phyloP scores from a whole-genome alignment of 192 early-diverging fungal species.

The Dissophora ornata region DNA sequence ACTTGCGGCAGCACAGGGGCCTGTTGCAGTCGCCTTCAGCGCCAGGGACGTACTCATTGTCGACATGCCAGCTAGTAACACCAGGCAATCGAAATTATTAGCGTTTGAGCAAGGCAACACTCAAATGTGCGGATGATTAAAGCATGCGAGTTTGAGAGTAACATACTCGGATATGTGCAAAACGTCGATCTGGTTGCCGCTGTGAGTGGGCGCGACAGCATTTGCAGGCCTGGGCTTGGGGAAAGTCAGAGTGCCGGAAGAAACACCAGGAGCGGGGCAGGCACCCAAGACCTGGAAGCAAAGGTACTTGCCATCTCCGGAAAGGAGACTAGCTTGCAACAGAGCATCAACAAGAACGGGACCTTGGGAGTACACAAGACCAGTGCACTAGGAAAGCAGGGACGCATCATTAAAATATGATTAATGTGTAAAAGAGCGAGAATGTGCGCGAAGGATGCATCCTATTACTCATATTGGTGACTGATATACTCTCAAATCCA shows the following conservation, averaged over 20 bases:
- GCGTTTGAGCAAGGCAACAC: background rate
- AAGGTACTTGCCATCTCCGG: conserved; percentile 58
- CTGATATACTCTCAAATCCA: too few species aligned
- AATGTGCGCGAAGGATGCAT: background rate
- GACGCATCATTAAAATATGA: background rate
- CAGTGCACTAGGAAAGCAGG: conserved; percentile 54
- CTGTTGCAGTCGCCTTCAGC: conserved; percentile 61
- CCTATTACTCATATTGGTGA: background rate
- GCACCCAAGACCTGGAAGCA: conserved; percentile 56
- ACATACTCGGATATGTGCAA: conserved; percentile 66
- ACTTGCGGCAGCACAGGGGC: conserved; percentile 64
- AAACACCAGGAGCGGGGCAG: conserved; percentile 57
- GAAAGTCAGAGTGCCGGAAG: conserved; percentile 53
- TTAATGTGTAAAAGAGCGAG: background rate
- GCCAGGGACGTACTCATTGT: conserved; percentile 47
- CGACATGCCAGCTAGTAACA: conserved; percentile 25
- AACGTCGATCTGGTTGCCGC: conserved; percentile 50
- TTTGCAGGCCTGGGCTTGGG: conserved; percentile 58
- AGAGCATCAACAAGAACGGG: conserved; percentile 57
- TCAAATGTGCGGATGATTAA: background rate
- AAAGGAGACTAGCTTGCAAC: conserved; percentile 38
- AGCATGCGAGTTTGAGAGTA: conserved; percentile 18
- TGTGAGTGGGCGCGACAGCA: conserved; percentile 25
- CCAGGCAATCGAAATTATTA: background rate
- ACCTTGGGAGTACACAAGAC: conserved; percentile 60